Base-by-base conservation (phyloP, 2,329 filamentous ascomycete species). In the Dactylella cylindrospora region DNA sequence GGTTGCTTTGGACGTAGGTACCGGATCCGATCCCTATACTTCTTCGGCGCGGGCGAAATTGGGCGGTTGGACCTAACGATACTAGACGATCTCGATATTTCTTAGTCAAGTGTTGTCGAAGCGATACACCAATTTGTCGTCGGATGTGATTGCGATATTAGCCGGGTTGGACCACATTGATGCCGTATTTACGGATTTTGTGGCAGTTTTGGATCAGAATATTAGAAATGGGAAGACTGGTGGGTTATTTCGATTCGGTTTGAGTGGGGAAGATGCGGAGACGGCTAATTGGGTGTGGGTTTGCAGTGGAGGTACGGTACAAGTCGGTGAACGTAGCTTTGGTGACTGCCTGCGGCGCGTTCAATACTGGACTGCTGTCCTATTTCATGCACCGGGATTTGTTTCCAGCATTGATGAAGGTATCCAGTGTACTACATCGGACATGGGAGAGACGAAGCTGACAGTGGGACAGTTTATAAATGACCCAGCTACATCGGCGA, bases 341-440 rank as follows among this genome's bases (percentile, higher is more conserved):
- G 57, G 85, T 90, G 10, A 84, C 95, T 52, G 87, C 89, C 5
- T 88, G 90, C 7, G 90, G 91, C n/a, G 90, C 90, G 53, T 97
- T 96, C 72, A 90, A 95, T 74, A 97, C 93, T 3, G 93, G 89
- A 40, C 78, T 98, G 17, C 80, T 96, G 50, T 94, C 90, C 1
- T 98, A 97, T 73, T 89, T 98, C 70, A 93, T 93, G 32, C 90
- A 97, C 70, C 80, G 89, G 67, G 93, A 98, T 71, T 78, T 97
- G 28, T 98, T 98, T 70, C 91, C 91, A 15, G 85, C 90, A 6
- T 79, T 97, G 49, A 95, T 96, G 83, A 96, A 94, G 82, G 89
- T 93, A 72, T 52, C 75, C 54, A 26, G n/a, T 28, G 19, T n/a
- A 23, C 6, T 32, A 12, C 17, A 13, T 23, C n/a, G 32, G 26